These are phyloP conservation scores for Penicillium sp. DNA, from an alignment of 2,329 filamentous ascomycete species.

Conservation along the genomic window DNA sequence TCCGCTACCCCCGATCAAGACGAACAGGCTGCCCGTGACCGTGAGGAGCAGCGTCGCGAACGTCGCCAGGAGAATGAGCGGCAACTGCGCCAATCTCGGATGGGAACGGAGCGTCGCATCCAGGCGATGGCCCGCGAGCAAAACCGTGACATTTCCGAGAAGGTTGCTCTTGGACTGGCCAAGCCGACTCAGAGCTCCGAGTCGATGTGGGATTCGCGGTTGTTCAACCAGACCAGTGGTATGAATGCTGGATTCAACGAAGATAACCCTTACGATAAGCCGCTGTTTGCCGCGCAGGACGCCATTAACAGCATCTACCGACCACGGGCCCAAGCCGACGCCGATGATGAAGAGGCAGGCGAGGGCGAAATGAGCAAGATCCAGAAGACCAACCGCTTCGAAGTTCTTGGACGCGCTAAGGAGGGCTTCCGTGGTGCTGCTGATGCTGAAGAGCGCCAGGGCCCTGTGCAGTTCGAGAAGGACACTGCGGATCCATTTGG, in stretches of 20 bases:
- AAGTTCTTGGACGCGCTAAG: constrained; percentile 79
- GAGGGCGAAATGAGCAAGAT: constrained; percentile 87
- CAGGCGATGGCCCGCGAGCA: constrained; percentile 95
- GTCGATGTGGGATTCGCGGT: constrained; percentile 92
- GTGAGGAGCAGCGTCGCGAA: constrained; percentile 78
- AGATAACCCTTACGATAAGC: constrained; percentile 96
- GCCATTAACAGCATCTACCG: constrained; percentile 94
- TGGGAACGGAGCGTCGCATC: constrained; percentile 89
- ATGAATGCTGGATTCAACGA: constrained; percentile 95
- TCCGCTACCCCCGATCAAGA: constrained; percentile 61
- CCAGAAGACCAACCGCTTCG: constrained; percentile 82
- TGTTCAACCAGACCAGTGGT: constrained; percentile 93
- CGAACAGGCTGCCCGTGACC: constrained; percentile 72
- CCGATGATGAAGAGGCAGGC: constrained; percentile 77
- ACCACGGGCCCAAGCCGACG: constrained; percentile 71
- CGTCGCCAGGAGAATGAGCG: constrained; percentile 81
- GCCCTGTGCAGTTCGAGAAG: constrained; percentile 95
- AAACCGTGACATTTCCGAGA: constrained; percentile 95
- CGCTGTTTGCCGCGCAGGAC: constrained; percentile 92
- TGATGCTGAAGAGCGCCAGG: constrained; percentile 82
- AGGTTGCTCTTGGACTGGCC: constrained; percentile 89
- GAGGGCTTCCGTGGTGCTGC: constrained; percentile 84
- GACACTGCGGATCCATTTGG: constrained; percentile 87
- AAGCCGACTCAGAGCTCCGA: constrained; percentile 93
- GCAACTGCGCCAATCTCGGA: constrained; percentile 88